These are phyloP conservation scores for Yamadazyma paraphyllophila DNA, from an alignment of 805 yeast species.

Conservation along the genomic window DNA sequence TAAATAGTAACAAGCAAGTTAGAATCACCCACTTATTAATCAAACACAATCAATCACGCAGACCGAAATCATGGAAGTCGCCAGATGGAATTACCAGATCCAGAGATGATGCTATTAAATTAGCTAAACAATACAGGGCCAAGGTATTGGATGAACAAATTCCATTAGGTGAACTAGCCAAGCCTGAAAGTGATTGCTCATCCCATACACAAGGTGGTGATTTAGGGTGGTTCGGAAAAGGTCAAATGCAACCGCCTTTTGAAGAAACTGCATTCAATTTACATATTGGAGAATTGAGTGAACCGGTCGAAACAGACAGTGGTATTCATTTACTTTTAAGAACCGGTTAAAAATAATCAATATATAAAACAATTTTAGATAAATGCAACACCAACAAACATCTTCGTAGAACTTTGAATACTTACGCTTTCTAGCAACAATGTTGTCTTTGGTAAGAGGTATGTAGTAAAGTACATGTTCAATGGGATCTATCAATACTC, in stretches of 20 bases:
- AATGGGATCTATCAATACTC: too few relatives aligned
- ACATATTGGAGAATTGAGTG: conserved; percentile 80
- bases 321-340: conserved; percentile 90
- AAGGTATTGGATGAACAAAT: conserved; percentile 62
- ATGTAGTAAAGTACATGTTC: too few relatives aligned
- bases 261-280: conserved; percentile 84
- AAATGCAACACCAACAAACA: too few relatives aligned
- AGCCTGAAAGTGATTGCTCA: conserved; percentile 83
- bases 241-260: conserved; percentile 94
- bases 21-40: conserved; percentile 79
- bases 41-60: conserved; percentile 79
- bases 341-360: conserved; percentile 49
- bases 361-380: not conserved
- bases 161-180: conserved; percentile 69
- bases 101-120: conserved; percentile 79
- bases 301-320: conserved; percentile 81
- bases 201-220: conserved; percentile 89
- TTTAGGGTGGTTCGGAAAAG: conserved; percentile 81
- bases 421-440: too few relatives aligned
- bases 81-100: conserved; percentile 67
- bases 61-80: conserved; percentile 90
- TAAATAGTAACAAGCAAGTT: conserved; percentile 58
- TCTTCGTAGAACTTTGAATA: too few relatives aligned
- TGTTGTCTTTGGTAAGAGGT: too few relatives aligned
- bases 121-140: conserved; percentile 55